A percentile compares a stretch with the other conserved stretches of the same genome.
phyloP scores from a whole-genome alignment of 805 yeast genomes.

The Candida maesae region DNA sequence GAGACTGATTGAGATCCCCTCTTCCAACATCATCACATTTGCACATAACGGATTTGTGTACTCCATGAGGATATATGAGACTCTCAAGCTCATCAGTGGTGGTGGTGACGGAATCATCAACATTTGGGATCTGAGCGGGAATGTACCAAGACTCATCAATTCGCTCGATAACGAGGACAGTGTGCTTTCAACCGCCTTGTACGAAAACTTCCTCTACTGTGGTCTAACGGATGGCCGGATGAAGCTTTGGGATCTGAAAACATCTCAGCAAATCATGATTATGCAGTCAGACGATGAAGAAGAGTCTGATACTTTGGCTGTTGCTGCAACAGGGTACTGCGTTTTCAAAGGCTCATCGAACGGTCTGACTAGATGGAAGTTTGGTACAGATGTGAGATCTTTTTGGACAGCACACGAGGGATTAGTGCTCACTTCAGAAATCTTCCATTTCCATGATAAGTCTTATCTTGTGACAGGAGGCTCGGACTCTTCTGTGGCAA shows the following conservation, averaged over 20 bases:
- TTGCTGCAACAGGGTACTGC: constrained; percentile 52
- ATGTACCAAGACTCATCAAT: constrained; percentile 26
- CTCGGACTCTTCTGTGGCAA: constrained; percentile 57
- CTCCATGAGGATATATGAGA: constrained; percentile 39
- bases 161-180: constrained; percentile 62
- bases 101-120: constrained; percentile 93
- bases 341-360: constrained; percentile 54
- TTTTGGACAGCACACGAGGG: constrained; percentile 54
- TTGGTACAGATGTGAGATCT: constrained; percentile 39
- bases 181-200: constrained; percentile 63
- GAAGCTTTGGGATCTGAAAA: constrained; percentile 84
- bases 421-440: constrained; percentile 53
- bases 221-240: constrained; percentile 74
- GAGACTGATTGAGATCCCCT: constrained; percentile 61
- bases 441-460: constrained; percentile 37
- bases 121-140: constrained; percentile 56
- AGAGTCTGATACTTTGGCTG: constrained; percentile 50
- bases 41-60: constrained; percentile 94
- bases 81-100: constrained; percentile 53
- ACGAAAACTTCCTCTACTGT: constrained; percentile 71
- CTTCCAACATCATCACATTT: constrained; percentile 61
- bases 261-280: constrained; percentile 60
- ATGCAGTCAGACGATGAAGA: constrained; percentile 34
- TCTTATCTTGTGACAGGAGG: constrained; percentile 65
- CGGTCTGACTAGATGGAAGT: constrained; percentile 49